Evolutionary conservation across 495 filamentous ascomycete genomes (phyloP).

Genomic region (Tetracladium setigerum): DNA sequence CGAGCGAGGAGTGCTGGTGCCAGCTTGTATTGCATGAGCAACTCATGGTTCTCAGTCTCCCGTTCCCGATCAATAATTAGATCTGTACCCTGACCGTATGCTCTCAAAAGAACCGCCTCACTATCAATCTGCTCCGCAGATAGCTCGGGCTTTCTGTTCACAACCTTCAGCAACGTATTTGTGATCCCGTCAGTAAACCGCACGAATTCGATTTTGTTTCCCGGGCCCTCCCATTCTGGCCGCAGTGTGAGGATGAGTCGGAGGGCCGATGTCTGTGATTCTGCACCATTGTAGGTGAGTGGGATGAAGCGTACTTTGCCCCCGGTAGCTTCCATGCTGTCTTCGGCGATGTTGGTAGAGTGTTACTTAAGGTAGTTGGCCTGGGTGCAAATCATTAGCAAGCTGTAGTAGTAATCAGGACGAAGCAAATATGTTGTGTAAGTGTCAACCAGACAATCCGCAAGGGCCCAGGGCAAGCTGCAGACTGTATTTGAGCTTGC

Average conservation of each 20-base stretch:
- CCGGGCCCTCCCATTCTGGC: slow-evolving; percentile 71
- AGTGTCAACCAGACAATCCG: background rate
- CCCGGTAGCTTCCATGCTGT: background rate
- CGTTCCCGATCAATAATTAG: slow-evolving; percentile 94
- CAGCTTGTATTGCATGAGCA: slow-evolving; percentile 70
- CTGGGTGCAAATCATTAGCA: background rate
- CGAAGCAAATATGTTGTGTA: no score
- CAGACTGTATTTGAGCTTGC: no score
- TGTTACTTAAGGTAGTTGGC: background rate
- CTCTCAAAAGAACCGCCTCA: slow-evolving; percentile 83
- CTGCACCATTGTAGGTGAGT: slow-evolving; percentile 65
- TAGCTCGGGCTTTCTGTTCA: slow-evolving; percentile 71
- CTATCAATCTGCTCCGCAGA: slow-evolving; percentile 72
- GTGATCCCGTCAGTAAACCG: slow-evolving; percentile 97
- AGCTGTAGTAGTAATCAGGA: no score
- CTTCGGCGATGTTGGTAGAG: background rate
- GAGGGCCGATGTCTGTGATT: slow-evolving; percentile 68
- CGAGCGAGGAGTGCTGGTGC: slow-evolving; percentile 84
- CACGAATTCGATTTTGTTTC: slow-evolving; percentile 77
- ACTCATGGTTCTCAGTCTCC: slow-evolving; percentile 55
- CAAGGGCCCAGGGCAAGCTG: background rate
- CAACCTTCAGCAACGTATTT: slow-evolving; percentile 86
- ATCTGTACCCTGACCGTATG: slow-evolving; percentile 91
- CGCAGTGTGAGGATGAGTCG: slow-evolving; percentile 70
- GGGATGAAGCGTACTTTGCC: slow-evolving; percentile 49